Base-by-base conservation (phyloP, 495 filamentous ascomycete species). In the Aspergillus panamensis region DNA sequence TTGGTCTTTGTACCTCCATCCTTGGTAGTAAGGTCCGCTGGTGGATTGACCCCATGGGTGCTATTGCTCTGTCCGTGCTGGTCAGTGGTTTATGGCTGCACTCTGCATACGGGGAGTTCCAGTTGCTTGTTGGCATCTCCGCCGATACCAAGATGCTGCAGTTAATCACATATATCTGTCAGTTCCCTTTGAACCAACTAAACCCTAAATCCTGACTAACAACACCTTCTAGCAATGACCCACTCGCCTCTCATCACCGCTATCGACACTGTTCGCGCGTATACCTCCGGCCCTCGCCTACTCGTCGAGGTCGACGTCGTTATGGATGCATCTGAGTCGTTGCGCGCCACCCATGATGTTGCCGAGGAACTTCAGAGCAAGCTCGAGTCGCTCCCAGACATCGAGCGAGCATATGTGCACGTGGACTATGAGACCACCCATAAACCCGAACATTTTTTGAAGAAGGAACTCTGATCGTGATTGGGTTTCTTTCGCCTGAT, bases 381-480 rank as follows among this genome's bases (percentile, higher is more conserved):
- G 76, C 78, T 98, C 3, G 94, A 98, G 82, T 87, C 84, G 39
- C 71, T 98, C 61, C 94, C 95, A 7, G 85, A 96, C 69, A 86
- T 98, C 3, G 94, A 97, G 79, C 75, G 94, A 58, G 91, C 92
- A 1, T 98, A 97, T 74, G 94, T 97, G 12, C 94, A 98, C 72
- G 91, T 97, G 10, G 94, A 98, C 66, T 97, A 93, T 62, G 94
- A 98, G 79, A 92, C 91, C 8, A 92, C 87, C 16, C 94, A 98
- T 71, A 95, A 96, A 75, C 94, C 94, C 8, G 90, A 85, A 70
- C 82, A 86, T 59, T 85, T 80, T 43, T 60, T 85, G 49, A 86
- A 86, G 68, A 86, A 86, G 60, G 60, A 62, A 29, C 44, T 62
- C 3, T 62, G 58, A 20, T 39, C 21, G 8, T 39, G 35, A 39